These are phyloP conservation scores for Dovyalis caffra DNA, from an alignment of 345 rosid species.

Conservation along the genomic window DNA sequence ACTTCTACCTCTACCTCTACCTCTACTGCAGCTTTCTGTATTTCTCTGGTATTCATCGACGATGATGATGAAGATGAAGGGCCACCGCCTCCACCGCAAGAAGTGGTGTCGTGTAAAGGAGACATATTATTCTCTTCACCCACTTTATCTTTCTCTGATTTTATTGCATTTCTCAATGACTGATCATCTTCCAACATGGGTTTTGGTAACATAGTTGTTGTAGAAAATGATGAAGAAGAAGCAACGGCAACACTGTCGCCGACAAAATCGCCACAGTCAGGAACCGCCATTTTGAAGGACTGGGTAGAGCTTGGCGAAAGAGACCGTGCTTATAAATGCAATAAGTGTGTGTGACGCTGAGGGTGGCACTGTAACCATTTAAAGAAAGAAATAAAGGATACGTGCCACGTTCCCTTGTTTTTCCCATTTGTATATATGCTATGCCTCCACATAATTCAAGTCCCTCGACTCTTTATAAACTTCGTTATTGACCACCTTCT, in stretches of 20 bases:
- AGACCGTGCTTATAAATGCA: too few relatives aligned
- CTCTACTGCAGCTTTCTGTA: not conserved
- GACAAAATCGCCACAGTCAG: constrained; percentile 7
- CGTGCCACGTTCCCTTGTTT: not conserved
- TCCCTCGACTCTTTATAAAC: not conserved
- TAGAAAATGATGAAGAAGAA: not conserved
- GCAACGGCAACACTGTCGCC: not conserved
- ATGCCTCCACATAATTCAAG: not conserved
- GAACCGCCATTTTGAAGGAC: constrained; percentile 17
- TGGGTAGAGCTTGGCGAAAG: too few relatives aligned
- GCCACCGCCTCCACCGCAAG: not conserved
- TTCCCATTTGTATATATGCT: not conserved
- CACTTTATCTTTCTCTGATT: not conserved
- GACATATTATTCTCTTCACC: not conserved
- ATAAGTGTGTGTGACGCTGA: too few relatives aligned
- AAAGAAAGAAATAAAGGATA: not conserved
- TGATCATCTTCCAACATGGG: not conserved
- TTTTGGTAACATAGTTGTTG: not conserved
- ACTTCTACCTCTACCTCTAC: too few relatives aligned
- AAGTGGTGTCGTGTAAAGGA: not conserved
- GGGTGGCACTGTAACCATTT: not conserved
- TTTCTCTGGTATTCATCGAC: not conserved
- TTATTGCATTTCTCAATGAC: not conserved
- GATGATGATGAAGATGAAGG: not conserved
- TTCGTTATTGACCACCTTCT: not conserved